Conservation (phyloP, 116 monocot species). For the Trichopus zeylanicus region DNA sequence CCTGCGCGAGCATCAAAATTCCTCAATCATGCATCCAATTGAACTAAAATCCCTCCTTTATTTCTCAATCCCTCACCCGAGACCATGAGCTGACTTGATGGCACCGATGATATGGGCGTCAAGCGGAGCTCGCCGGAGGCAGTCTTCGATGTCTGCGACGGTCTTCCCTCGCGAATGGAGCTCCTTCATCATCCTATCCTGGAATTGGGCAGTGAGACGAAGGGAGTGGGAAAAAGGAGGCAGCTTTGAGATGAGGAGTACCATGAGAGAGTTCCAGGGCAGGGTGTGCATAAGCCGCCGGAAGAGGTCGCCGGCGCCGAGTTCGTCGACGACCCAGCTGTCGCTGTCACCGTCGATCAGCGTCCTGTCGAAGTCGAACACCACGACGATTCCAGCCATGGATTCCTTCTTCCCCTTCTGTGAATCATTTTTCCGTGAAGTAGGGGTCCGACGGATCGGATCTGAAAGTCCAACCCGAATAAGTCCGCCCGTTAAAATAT, state of each 20-base stretch:
- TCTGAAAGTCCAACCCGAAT: no score
- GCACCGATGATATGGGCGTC: slow-evolving; percentile 17
- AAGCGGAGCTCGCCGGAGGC: slow-evolving; percentile 19
- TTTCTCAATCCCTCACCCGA: slow-evolving; percentile 21
- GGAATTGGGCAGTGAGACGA: not conserved
- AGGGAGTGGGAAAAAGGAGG: not conserved
- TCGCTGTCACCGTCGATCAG: slow-evolving; percentile 62
- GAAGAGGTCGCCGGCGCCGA: slow-evolving; percentile 25
- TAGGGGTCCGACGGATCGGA: no score
- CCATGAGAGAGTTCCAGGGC: slow-evolving; percentile 43
- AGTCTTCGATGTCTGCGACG: slow-evolving; percentile 27
- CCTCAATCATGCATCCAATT: not conserved
- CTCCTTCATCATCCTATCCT: slow-evolving; percentile 55
- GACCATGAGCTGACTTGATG: slow-evolving; percentile 44
- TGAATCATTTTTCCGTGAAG: not conserved
- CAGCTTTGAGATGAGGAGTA: not conserved
- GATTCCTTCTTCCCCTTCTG: not conserved
- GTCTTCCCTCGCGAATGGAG: slow-evolving; percentile 31
- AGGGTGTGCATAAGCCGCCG: slow-evolving; percentile 23
- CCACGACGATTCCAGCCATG: slow-evolving; percentile 19
- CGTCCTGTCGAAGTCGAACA: slow-evolving; percentile 56
- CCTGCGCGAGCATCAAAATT: slow-evolving; percentile 5
- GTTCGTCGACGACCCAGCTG: slow-evolving; percentile 26
- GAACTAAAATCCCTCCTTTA: not conserved
- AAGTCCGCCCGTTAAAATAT: no score